These are phyloP conservation scores for Pseudogymnoascus sp. DNA, from an alignment of 2,329 filamentous ascomycete species.

Conservation along the genomic window DNA sequence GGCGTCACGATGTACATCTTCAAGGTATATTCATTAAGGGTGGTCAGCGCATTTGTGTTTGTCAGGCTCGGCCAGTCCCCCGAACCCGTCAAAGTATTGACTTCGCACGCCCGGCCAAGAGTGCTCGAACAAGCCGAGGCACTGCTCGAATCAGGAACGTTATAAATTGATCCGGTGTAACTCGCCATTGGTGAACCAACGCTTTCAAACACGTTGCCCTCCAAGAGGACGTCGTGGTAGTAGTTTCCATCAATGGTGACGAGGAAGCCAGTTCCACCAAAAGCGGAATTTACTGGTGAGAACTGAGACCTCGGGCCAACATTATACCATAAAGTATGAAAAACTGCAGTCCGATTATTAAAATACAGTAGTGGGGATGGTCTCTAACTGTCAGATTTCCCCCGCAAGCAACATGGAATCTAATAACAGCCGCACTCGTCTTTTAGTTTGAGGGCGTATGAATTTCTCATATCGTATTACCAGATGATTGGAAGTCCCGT, in stretches of 20 bases:
- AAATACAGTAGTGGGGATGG: not conserved
- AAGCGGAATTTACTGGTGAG: not conserved
- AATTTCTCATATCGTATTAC: constrained; percentile 15
- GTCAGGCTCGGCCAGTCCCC: constrained; percentile 18
- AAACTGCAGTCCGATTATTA: not conserved
- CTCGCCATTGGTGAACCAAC: constrained; percentile 29
- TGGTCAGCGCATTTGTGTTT: constrained; percentile 21
- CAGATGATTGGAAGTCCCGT: constrained; percentile 31
- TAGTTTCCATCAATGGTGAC: constrained; percentile 38
- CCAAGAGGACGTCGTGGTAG: constrained; percentile 35
- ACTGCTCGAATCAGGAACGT: constrained; percentile 14
- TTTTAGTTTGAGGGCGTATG: not conserved
- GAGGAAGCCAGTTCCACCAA: constrained; percentile 13
- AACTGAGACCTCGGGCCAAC: not conserved
- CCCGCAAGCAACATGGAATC: not conserved
- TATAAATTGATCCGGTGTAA: constrained; percentile 11
- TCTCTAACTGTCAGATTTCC: not conserved
- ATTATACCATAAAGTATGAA: not conserved
- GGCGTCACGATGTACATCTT: constrained; percentile 27
- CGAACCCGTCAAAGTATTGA: constrained; percentile 11
- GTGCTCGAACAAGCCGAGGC: not conserved
- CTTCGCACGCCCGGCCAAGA: not conserved
- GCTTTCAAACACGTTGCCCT: constrained; percentile 38
- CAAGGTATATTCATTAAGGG: constrained; percentile 25
- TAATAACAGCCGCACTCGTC: not conserved